phyloP scores from a whole-genome alignment of 2,329 filamentous ascomycete species.

The Fusarium sp. region DNA sequence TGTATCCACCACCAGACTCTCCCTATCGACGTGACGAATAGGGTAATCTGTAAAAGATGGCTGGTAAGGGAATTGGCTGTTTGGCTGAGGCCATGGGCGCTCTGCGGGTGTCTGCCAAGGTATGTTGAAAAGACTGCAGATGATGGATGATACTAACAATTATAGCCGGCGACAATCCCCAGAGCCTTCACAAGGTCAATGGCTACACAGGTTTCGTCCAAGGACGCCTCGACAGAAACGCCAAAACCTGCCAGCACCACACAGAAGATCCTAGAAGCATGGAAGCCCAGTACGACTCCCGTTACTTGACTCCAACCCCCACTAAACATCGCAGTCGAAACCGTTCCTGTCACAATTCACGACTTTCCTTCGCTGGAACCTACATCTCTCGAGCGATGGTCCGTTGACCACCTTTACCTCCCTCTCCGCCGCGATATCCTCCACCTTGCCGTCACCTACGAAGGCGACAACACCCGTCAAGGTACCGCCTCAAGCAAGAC shows the following conservation, averaged over 20 bases:
- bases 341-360: conserved; percentile 87
- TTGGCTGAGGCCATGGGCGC: conserved; percentile 65
- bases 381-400: conserved; percentile 79
- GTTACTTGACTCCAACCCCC: not conserved
- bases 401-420: conserved; percentile 83
- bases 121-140: conserved; percentile 40
- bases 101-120: conserved; percentile 59
- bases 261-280: conserved; percentile 54
- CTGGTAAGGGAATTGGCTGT: conserved; percentile 60
- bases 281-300: conserved; percentile 57
- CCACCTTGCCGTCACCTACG: conserved; percentile 90
- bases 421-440: conserved; percentile 92
- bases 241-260: conserved; percentile 30
- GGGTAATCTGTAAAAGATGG: conserved; percentile 49
- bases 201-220: conserved; percentile 62
- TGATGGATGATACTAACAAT: conserved; percentile 17
- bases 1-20: conserved; percentile 20
- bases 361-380: conserved; percentile 91
- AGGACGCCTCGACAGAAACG: conserved; percentile 51
- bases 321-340: conserved; percentile 58
- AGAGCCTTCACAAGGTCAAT: conserved; percentile 64
- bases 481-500: conserved; percentile 88
- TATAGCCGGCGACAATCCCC: conserved; percentile 50
- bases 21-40: conserved; percentile 1
- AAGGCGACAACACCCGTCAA: conserved; percentile 87